phyloP scores from a whole-genome alignment of 352 stramenopile species.

The Globisporangium nodosum region DNA sequence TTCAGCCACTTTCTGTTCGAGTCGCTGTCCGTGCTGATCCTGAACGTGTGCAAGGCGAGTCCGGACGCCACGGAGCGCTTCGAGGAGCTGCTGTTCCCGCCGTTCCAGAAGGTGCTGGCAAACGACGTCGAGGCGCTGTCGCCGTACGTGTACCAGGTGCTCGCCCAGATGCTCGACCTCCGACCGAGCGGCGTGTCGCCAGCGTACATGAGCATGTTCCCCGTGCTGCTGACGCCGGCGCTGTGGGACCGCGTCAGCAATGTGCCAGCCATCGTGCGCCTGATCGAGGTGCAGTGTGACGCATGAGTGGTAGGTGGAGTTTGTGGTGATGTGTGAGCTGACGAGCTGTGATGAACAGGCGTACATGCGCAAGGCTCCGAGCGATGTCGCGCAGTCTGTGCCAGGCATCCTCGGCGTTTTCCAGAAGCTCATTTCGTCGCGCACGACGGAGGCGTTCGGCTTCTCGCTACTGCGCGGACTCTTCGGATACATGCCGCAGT shows the following conservation, averaged over 20 bases:
- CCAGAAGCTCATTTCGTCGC: slow-evolving; percentile 95
- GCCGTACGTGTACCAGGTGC: slow-evolving; percentile 99
- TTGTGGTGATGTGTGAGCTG: background rate
- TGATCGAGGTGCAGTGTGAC: slow-evolving; percentile 77
- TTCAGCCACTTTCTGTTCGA: slow-evolving; percentile 99
- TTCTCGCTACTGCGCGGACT: slow-evolving; percentile 92
- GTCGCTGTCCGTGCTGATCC: slow-evolving; percentile 94
- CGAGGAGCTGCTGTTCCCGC: slow-evolving; percentile 95
- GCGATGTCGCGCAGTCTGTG: slow-evolving; percentile 79
- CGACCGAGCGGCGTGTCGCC: slow-evolving; percentile 79
- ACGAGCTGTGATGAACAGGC: slow-evolving; percentile 32
- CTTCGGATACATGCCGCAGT: slow-evolving; percentile 81
- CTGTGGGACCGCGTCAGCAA: slow-evolving; percentile 97
- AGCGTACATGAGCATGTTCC: slow-evolving; percentile 95
- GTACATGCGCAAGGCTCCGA: slow-evolving; percentile 93
- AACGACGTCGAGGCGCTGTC: slow-evolving; percentile 93
- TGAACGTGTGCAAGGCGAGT: slow-evolving; percentile 89
- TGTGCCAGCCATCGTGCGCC: slow-evolving; percentile 93
- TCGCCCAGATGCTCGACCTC: slow-evolving; percentile 97
- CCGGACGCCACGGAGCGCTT: slow-evolving; percentile 81
- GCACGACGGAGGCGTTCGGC: slow-evolving; percentile 89
- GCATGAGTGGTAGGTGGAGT: background rate
- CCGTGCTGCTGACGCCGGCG: slow-evolving; percentile 89
- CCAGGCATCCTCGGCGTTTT: slow-evolving; percentile 95
- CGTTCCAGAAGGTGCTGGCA: slow-evolving; percentile 96